A percentile compares a stretch with the other conserved stretches of the same genome.
Conservation (phyloP, 345 rosid species). For the Passiflora organensis region DNA sequence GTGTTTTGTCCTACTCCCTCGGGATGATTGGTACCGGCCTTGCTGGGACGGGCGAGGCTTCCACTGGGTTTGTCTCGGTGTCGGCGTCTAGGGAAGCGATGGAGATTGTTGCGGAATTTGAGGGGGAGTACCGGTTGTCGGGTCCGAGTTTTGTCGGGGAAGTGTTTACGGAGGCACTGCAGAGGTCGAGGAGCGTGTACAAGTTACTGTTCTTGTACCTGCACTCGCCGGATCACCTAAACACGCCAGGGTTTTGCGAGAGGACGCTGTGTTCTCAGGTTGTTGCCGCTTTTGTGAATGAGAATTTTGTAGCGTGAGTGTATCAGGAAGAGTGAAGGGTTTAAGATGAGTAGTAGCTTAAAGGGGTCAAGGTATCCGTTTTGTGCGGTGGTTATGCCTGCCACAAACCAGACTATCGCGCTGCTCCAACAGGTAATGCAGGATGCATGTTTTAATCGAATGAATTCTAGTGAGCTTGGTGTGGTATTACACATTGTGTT, state of each 20-base stretch:
- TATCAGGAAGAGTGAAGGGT: constrained; percentile 92
- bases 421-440: constrained; percentile 78
- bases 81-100: constrained; percentile 66
- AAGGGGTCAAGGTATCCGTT: constrained; percentile 93
- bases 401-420: constrained; percentile 89
- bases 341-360: constrained; percentile 98
- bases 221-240: constrained; percentile 98
- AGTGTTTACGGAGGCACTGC: constrained; percentile 95
- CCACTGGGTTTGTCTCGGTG: constrained; percentile 49
- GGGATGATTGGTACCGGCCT: constrained; percentile 61
- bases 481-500: no score
- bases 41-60: constrained; percentile 39
- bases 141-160: constrained; percentile 70
- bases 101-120: constrained; percentile 65
- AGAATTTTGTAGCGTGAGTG: constrained; percentile 90
- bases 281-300: constrained; percentile 63
- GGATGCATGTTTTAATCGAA: no score
- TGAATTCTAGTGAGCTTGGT: no score
- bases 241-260: constrained; percentile 69
- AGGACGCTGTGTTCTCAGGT: constrained; percentile 65
- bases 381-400: constrained; percentile 96
- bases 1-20: constrained; percentile 74
- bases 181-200: constrained; percentile 63
- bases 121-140: constrained; percentile 57
- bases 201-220: constrained; percentile 84